Conservation (phyloP, 306 rosid genomes). For the Begonia peltatifolia region DNA sequence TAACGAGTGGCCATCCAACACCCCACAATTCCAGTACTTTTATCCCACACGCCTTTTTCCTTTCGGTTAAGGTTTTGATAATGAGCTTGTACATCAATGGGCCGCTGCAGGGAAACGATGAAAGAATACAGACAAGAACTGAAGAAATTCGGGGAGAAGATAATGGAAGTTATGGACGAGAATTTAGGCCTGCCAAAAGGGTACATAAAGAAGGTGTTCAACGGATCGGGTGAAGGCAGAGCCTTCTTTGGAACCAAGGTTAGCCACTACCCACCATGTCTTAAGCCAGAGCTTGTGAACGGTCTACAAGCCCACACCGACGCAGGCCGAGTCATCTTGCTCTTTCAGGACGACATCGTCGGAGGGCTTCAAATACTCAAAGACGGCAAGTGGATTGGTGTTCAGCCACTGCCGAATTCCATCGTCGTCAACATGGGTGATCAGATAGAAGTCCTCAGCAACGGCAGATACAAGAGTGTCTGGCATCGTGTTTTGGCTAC, state of each 20-base stretch:
- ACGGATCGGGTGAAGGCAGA: slow-evolving; percentile 42
- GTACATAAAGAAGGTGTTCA: slow-evolving; percentile 60
- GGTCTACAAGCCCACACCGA: slow-evolving; percentile 96
- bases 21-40: slow-evolving; percentile 67
- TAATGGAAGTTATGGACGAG: slow-evolving; percentile 91
- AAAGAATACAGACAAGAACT: slow-evolving; percentile 53
- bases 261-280: slow-evolving; percentile 97
- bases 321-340: slow-evolving; percentile 87
- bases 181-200: slow-evolving; percentile 62
- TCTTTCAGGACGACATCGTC: slow-evolving; percentile 79
- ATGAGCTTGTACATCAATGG: slow-evolving; percentile 1
- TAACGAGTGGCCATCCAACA: slow-evolving; percentile 59
- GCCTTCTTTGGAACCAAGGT: slow-evolving; percentile 96
- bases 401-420: slow-evolving; percentile 65
- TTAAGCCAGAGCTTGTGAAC: slow-evolving; percentile 59
- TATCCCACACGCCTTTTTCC: background rate
- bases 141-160: slow-evolving; percentile 46
- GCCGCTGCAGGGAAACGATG: slow-evolving; percentile 60
- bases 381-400: slow-evolving; percentile 85
- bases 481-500: slow-evolving; percentile 75
- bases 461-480: slow-evolving; percentile 84
- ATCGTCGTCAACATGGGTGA: slow-evolving; percentile 96
- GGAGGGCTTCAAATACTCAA: slow-evolving; percentile 94
- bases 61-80: background rate
- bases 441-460: slow-evolving; percentile 91